Percentiles rank a stretch among this genome's conserved stretches.
Evolutionary conservation across 768 basidiomycete species (phyloP).

Genomic region (Suillus americanus): DNA sequence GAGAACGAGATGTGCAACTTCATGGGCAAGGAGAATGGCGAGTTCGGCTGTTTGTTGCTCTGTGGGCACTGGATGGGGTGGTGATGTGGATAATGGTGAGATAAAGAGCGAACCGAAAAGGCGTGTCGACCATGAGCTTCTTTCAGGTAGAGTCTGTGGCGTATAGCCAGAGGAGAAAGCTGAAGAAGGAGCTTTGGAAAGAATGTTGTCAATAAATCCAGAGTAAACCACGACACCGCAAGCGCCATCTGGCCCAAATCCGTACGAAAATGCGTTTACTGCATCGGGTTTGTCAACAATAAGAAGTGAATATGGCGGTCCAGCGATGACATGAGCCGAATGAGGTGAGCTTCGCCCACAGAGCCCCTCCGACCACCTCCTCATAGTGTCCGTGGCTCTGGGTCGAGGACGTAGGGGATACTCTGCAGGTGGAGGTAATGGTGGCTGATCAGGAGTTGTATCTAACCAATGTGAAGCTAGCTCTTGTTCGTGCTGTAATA

Average conservation of each 20-base stretch:
- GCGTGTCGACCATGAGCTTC: constrained; percentile 45
- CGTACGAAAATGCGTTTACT: constrained; percentile 93
- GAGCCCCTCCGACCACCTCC: constrained; percentile 50
- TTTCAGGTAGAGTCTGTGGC: constrained; percentile 14
- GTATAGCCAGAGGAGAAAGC: constrained; percentile 24
- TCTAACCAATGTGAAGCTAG: constrained; percentile 57
- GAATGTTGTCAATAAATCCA: constrained; percentile 87
- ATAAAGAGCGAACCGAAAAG: constrained; percentile 45
- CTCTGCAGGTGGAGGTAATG: constrained; percentile 78
- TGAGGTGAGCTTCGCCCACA: constrained; percentile 42
- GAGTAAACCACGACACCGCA: constrained; percentile 95
- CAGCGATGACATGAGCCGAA: constrained; percentile 60
- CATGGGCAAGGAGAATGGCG: constrained; percentile 90
- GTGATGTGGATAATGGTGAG: constrained; percentile 32
- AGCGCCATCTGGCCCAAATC: constrained; percentile 88
- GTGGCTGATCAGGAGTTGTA: constrained; percentile 46
- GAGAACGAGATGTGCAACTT: constrained; percentile 87
- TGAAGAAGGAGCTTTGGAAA: constrained; percentile 41
- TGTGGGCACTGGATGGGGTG: constrained; percentile 57
- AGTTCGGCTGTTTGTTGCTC: constrained; percentile 84
- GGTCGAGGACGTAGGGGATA: constrained; percentile 85
- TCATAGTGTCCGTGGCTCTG: constrained; percentile 71
- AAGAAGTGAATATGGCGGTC: constrained; percentile 88
- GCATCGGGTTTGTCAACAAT: constrained; percentile 84
- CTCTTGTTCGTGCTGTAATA: constrained; percentile 59